These are phyloP conservation scores for Linum trigynum DNA, from an alignment of 345 rosid genomes.

Conservation along the genomic window DNA sequence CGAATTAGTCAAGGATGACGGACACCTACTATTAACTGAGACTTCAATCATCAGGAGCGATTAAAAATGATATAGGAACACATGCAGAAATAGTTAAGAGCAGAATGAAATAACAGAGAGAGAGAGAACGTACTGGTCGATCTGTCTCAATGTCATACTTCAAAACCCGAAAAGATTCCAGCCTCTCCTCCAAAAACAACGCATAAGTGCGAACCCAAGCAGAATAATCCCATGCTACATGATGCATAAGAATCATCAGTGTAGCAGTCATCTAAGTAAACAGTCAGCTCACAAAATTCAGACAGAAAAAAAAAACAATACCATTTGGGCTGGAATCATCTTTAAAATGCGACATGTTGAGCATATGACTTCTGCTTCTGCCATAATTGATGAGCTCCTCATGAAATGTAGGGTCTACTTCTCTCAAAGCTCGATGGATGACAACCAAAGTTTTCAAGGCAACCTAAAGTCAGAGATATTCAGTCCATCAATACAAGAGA, in stretches of 20 bases:
- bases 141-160: conserved; percentile 87
- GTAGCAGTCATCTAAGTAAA: conserved; percentile 12
- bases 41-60: background rate
- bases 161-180: conserved; percentile 86
- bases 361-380: conserved; percentile 86
- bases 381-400: conserved; percentile 95
- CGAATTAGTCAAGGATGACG: background rate
- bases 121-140: conserved; percentile 49
- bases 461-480: conserved; percentile 37
- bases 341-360: conserved; percentile 92
- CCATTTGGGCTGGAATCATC: conserved; percentile 97
- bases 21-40: background rate
- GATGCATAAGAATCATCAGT: conserved; percentile 17
- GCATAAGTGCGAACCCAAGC: conserved; percentile 27
- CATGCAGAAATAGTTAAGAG: too few species aligned
- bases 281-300: background rate
- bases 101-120: background rate
- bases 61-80: too few species aligned
- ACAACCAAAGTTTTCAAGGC: conserved; percentile 86
- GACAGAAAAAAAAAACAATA: conserved; percentile 16
- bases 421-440: conserved; percentile 94
- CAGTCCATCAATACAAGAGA: background rate
- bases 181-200: conserved; percentile 83
- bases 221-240: conserved; percentile 90
- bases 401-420: conserved; percentile 93